These are phyloP conservation scores for Fibroporia radiculosa DNA, from an alignment of 768 basidiomycete species.

Conservation along the genomic window DNA sequence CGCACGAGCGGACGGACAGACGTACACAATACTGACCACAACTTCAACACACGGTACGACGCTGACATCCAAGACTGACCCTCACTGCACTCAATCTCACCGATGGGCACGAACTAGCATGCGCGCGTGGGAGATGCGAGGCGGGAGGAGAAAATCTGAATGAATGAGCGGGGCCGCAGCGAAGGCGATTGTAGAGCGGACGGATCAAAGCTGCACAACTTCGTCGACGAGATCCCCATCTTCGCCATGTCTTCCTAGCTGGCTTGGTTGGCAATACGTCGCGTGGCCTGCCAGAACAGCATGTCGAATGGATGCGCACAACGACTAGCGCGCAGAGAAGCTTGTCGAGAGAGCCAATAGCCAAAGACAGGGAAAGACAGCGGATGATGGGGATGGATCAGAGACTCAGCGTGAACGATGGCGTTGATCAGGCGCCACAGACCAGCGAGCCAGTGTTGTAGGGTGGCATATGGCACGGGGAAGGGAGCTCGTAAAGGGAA, in stretches of 20 bases:
- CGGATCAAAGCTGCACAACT: conserved; percentile 8
- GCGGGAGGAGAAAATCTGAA: conserved; percentile 4
- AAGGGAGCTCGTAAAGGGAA: conserved; percentile 10
- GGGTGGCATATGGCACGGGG: conserved; percentile 12
- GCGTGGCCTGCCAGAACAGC: conserved; percentile 10
- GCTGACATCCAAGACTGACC: conserved; percentile 8
- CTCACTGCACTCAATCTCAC: conserved; percentile 10
- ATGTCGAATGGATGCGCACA: conserved; percentile 9
- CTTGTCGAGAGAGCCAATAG: conserved; percentile 13
- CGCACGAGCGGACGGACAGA: conserved; percentile 9
- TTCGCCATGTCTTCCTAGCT: conserved; percentile 20
- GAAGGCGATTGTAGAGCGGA: conserved; percentile 11
- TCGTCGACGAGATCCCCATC: conserved; percentile 10
- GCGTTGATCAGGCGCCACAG: conserved; percentile 40
- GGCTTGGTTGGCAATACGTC: conserved; percentile 18
- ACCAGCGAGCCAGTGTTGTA: conserved; percentile 3
- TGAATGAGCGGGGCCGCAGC: conserved; percentile 11
- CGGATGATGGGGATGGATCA: conserved; percentile 13
- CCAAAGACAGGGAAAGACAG: conserved; percentile 11
- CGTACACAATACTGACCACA: conserved; percentile 8
- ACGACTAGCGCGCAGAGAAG: conserved; percentile 21
- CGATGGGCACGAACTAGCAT: conserved; percentile 20
- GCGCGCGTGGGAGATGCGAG: conserved; percentile 10
- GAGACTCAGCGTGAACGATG: conserved; percentile 6
- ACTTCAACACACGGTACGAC: neutral